These are phyloP conservation scores for Flagelloscypha sp. DNA, from an alignment of 768 basidiomycete species.

Conservation along the genomic window DNA sequence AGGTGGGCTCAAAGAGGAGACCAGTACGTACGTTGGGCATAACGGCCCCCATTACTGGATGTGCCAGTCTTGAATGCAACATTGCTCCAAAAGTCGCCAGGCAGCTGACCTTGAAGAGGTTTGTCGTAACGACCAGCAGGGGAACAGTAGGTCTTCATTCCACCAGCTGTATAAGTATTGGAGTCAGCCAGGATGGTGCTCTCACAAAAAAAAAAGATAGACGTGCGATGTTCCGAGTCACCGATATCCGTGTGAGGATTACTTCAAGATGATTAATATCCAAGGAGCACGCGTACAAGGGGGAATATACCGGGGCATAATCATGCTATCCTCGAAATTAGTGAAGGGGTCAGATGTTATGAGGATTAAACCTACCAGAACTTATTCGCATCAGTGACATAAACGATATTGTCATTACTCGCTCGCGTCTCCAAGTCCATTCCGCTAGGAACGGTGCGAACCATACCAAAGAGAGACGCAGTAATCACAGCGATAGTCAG, in stretches of 20 bases:
- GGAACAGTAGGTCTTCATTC: slow-evolving; percentile 48
- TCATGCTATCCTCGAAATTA: too few relatives aligned
- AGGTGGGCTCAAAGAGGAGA: slow-evolving; percentile 1
- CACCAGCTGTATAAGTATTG: too few relatives aligned
- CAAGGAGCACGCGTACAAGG: background rate
- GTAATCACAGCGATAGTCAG: too few relatives aligned
- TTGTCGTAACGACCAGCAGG: slow-evolving; percentile 29
- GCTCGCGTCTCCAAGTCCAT: background rate
- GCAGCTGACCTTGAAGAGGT: slow-evolving; percentile 37
- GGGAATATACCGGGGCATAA: slow-evolving; percentile 16
- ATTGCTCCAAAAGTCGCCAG: slow-evolving; percentile 41
- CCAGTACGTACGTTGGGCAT: slow-evolving; percentile 41
- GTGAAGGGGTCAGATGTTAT: too few relatives aligned
- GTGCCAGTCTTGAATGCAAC: slow-evolving; percentile 37
- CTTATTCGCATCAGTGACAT: slow-evolving; percentile 30
- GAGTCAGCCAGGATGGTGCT: too few relatives aligned
- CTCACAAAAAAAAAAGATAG: too few relatives aligned
- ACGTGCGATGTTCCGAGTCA: slow-evolving; percentile 45
- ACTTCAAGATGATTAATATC: too few relatives aligned
- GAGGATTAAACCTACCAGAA: too few relatives aligned
- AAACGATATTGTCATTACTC: slow-evolving; percentile 39
- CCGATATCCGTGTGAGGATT: slow-evolving; percentile 45
- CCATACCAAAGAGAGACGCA: too few relatives aligned
- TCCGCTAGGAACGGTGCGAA: too few relatives aligned
- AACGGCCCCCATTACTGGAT: slow-evolving; percentile 31